These are phyloP conservation scores for Yarrowia porcina DNA, from an alignment of 805 yeast genomes.

Conservation along the genomic window DNA sequence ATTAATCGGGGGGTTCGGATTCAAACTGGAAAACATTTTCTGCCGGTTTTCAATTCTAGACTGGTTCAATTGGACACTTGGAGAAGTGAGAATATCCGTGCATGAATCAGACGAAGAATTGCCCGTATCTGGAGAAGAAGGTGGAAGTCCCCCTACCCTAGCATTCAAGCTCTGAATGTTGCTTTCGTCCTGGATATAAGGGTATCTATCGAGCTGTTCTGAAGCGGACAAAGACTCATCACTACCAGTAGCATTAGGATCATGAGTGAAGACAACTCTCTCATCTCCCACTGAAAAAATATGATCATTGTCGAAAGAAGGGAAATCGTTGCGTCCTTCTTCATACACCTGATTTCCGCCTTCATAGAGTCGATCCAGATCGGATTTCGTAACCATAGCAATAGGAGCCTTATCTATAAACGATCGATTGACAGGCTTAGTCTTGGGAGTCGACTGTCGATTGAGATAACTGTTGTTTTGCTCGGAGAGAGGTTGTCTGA, in stretches of 20 bases:
- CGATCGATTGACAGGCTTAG: background rate
- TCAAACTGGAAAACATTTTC: background rate
- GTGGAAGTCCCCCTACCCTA: background rate
- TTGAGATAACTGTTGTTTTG: background rate
- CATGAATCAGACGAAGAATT: background rate
- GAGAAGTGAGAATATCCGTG: background rate
- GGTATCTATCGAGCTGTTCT: background rate
- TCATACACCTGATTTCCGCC: background rate
- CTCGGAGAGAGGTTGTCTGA: background rate
- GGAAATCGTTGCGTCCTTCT: background rate
- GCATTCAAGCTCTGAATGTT: background rate
- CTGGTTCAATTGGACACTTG: background rate
- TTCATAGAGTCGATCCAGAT: background rate
- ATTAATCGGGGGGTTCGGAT: no score
- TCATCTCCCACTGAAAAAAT: background rate
- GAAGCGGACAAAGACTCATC: background rate
- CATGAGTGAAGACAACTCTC: background rate
- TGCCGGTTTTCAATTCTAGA: slow-evolving; percentile 7
- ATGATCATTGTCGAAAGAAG: background rate
- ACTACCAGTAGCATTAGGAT: background rate
- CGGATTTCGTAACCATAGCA: background rate
- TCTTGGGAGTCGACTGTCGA: slow-evolving; percentile 4
- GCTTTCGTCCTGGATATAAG: slow-evolving; percentile 3
- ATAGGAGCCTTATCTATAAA: slow-evolving; percentile 2
- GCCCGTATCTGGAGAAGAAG: background rate